phyloP scores from a whole-genome alignment of 306 rosid genomes.

The Astragalus glycyphyllos region DNA sequence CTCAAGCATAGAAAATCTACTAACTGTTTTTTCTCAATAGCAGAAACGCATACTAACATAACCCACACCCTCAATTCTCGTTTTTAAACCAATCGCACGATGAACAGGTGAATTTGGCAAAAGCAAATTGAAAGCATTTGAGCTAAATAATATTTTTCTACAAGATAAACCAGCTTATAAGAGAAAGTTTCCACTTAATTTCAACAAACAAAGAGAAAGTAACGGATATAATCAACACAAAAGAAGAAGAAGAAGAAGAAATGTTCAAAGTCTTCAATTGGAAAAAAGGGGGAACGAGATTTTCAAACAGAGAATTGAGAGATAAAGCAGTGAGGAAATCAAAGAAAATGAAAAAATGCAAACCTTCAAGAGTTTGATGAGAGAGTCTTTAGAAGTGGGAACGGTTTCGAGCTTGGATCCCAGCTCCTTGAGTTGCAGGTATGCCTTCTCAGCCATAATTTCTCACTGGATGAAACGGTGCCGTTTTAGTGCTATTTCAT shows the following conservation, averaged over 20 bases:
- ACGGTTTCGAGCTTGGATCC: conserved; percentile 87
- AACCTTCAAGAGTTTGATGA: conserved; percentile 89
- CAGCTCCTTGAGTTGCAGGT: conserved; percentile 86
- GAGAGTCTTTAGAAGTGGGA: conserved; percentile 84
- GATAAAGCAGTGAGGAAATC: conserved; percentile 28
- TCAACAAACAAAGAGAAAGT: conserved; percentile 39
- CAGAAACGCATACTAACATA: conserved; percentile 1
- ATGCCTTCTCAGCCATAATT: conserved; percentile 69
- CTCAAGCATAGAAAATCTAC: conserved; percentile 28
- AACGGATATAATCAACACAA: conserved; percentile 38
- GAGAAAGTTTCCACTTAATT: neutral
- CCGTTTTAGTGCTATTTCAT: conserved; percentile 55
- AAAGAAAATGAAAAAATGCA: conserved; percentile 17
- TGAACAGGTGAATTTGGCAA: neutral
- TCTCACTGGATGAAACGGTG: conserved; percentile 41
- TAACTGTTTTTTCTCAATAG: conserved; percentile 19
- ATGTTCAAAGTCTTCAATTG: neutral
- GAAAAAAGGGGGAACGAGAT: neutral
- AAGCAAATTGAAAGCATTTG: conserved; percentile 29
- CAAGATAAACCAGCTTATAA: conserved; percentile 1
- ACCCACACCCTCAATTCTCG: neutral
- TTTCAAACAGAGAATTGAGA: conserved; percentile 18
- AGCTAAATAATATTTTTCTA: conserved; percentile 32
- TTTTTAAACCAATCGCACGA: conserved; percentile 11
- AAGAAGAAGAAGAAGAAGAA: neutral